phyloP scores from a whole-genome alignment of 768 basidiomycete genomes.

The Xerocomus brunneocitrinus region DNA sequence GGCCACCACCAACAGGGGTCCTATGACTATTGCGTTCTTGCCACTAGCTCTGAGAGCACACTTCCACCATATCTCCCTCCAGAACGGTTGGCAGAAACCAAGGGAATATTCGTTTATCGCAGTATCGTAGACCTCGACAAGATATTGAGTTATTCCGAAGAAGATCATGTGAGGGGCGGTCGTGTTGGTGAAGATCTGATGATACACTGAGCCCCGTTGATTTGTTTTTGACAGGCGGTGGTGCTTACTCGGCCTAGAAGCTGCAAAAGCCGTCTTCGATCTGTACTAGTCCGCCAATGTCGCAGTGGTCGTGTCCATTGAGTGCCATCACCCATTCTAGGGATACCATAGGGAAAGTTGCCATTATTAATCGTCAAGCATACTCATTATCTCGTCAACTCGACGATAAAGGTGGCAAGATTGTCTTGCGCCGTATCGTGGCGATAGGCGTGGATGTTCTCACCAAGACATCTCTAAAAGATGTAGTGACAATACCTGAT shows the following conservation, averaged over 20 bases:
- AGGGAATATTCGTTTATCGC: slow-evolving; percentile 68
- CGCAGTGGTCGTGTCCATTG: neutral
- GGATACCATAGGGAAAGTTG: slow-evolving; percentile 40
- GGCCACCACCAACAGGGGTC: slow-evolving; percentile 44
- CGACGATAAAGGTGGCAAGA: slow-evolving; percentile 53
- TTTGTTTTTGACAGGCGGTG: neutral
- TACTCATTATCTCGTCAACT: slow-evolving; percentile 58
- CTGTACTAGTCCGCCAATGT: neutral
- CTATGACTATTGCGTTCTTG: slow-evolving; percentile 64
- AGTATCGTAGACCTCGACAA: slow-evolving; percentile 63
- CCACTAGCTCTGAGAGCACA: slow-evolving; percentile 64
- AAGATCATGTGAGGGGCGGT: slow-evolving; percentile 36
- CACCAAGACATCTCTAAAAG: slow-evolving; percentile 37
- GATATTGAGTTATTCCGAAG: slow-evolving; percentile 56
- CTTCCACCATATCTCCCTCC: slow-evolving; percentile 54
- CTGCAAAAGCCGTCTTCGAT: neutral
- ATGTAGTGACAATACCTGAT: slow-evolving; percentile 35
- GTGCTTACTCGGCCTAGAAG: neutral
- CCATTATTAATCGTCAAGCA: slow-evolving; percentile 48
- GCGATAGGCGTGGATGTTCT: slow-evolving; percentile 55
- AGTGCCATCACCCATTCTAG: neutral
- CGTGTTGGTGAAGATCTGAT: slow-evolving; percentile 11
- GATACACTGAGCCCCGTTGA: neutral
- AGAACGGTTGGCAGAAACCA: slow-evolving; percentile 35
- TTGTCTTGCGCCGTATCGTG: slow-evolving; percentile 56